Conservation (phyloP, 371 early-diverging fungal genomes). For the Nematocida sp. region DNA sequence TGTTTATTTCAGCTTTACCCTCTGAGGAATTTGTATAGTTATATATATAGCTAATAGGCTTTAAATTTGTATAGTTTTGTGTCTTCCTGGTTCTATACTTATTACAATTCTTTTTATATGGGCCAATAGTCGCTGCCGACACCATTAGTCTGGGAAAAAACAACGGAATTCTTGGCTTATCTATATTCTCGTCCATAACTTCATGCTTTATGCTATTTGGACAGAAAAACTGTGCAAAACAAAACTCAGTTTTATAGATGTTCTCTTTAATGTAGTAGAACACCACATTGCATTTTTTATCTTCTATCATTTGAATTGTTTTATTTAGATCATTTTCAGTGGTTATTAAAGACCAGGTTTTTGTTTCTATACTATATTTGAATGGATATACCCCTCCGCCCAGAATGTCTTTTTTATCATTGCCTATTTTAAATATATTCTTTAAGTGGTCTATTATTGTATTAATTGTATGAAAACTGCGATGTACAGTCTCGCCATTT, state of each 20-base stretch:
- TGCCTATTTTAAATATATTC: background rate
- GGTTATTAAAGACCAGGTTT: background rate
- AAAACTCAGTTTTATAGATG: background rate
- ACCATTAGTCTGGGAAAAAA: background rate
- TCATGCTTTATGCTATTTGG: background rate
- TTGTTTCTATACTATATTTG: background rate
- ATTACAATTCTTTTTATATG: no score
- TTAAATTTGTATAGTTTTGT: no score
- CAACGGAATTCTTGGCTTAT: background rate
- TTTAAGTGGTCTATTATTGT: background rate
- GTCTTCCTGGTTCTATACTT: no score
- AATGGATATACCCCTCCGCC: background rate
- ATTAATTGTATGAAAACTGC: background rate
- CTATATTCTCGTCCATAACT: background rate
- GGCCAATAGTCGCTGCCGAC: background rate
- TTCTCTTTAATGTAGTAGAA: background rate
- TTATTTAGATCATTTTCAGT: background rate
- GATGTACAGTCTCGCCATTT: background rate
- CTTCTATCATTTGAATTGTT: background rate
- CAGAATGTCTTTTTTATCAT: background rate
- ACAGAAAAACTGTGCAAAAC: background rate
- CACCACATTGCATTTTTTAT: background rate
- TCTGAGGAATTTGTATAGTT: no score
- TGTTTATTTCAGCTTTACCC: no score
- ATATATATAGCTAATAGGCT: no score